Conservation (phyloP, 257 asterid species). For the Primulina huaijiensis region DNA sequence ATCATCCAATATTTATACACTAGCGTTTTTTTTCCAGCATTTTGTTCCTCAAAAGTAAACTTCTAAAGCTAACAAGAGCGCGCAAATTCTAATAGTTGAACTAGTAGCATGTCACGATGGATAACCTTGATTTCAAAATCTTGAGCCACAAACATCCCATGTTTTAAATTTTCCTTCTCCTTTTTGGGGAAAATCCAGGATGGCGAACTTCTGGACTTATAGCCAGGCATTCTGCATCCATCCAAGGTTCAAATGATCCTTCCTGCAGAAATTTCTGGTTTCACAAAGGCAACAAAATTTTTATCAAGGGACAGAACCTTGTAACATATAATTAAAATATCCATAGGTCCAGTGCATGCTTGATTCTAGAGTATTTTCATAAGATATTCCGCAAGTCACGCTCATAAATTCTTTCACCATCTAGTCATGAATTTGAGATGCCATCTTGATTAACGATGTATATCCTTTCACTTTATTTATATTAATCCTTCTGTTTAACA, state of each 20-base stretch:
- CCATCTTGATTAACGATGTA: no score
- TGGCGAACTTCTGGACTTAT: constrained; percentile 12
- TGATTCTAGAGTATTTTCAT: no score
- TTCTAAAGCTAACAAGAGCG: not conserved
- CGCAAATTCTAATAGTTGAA: not conserved
- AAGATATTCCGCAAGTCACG: no score
- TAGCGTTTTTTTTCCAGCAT: constrained; percentile 1
- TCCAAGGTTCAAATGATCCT: constrained; percentile 34
- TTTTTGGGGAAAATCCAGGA: not conserved
- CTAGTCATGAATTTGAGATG: no score
- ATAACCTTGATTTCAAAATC: not conserved
- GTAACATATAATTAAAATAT: no score
- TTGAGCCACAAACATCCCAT: not conserved
- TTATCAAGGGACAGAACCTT: no score
- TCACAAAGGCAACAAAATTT: constrained; percentile 2
- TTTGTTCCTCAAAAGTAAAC: constrained; percentile 20
- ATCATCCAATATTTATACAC: not conserved
- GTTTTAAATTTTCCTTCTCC: not conserved
- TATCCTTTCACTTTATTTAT: no score
- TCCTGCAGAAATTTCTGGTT: constrained; percentile 24
- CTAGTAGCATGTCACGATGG: not conserved
- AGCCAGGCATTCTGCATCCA: constrained; percentile 22
- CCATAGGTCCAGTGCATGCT: no score
- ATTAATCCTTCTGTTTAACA: no score
- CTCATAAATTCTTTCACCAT: no score